Conservation (phyloP, 1,284 basidiomycete species). For the Ustilago xerochloae region DNA sequence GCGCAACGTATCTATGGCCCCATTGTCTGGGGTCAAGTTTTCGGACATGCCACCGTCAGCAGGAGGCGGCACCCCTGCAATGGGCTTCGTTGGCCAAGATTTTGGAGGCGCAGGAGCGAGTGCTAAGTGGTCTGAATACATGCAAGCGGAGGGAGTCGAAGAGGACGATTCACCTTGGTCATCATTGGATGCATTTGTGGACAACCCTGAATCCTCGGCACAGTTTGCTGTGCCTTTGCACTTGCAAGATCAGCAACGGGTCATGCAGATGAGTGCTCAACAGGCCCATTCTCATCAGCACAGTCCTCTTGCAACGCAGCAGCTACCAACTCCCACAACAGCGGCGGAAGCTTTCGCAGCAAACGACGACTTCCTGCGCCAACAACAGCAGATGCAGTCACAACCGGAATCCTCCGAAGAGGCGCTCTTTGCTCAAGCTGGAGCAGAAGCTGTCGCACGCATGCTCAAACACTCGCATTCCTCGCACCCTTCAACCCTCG, state of each 20-base stretch:
- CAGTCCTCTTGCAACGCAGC: not conserved
- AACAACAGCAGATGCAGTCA: conserved; percentile 15
- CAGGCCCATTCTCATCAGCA: not conserved
- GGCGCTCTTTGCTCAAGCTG: conserved; percentile 32
- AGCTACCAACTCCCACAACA: not conserved
- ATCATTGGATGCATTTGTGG: conserved; percentile 53
- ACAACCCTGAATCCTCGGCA: conserved; percentile 40
- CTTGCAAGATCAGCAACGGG: conserved; percentile 15
- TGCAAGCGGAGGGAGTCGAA: conserved; percentile 25
- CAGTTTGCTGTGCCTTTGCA: conserved; percentile 38
- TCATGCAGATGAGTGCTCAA: conserved; percentile 21
- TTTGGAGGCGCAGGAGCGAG: conserved; percentile 1
- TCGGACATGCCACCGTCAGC: conserved; percentile 28
- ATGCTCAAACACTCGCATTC: not conserved
- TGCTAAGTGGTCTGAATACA: conserved; percentile 52
- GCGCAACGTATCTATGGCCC: not conserved
- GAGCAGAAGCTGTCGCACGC: conserved; percentile 24
- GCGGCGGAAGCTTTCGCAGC: conserved; percentile 22
- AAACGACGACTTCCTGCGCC: conserved; percentile 19
- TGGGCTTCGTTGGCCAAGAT: not conserved
- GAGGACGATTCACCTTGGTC: conserved; percentile 57
- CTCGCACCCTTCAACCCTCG: not conserved
- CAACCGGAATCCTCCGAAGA: conserved; percentile 10
- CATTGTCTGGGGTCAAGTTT: conserved; percentile 18
- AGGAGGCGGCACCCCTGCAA: not conserved